A percentile compares a stretch with the other conserved stretches of the same genome.
Evolutionary conservation across 2,329 filamentous ascomycete genomes (phyloP).

Genomic region (Orbilia javanica): DNA sequence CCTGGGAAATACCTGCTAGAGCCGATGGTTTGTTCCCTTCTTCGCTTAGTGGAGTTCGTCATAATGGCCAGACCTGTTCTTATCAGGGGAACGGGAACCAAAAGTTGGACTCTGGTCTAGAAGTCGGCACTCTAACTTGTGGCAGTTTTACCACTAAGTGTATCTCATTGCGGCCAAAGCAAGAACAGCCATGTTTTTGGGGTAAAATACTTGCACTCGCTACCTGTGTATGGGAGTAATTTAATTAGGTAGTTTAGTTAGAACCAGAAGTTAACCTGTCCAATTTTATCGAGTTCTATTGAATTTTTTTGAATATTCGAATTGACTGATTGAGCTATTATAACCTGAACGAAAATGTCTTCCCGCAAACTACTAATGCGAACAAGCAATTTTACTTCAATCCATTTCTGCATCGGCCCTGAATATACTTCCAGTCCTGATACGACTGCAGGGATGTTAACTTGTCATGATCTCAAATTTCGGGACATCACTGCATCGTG

Average conservation of each 20-base stretch:
- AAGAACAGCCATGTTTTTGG: conserved; percentile 1
- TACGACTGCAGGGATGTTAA: too few species aligned
- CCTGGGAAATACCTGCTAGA: neutral
- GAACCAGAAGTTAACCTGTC: too few species aligned
- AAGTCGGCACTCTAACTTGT: neutral
- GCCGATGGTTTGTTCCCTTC: neutral
- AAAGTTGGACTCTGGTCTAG: neutral
- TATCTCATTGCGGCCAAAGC: neutral
- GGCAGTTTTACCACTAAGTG: neutral
- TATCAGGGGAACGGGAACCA: conserved; percentile 5
- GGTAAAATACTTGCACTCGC: neutral
- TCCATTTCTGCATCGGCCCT: too few species aligned
- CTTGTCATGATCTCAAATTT: too few species aligned
- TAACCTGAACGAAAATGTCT: too few species aligned
- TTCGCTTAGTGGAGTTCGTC: neutral
- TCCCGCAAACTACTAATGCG: too few species aligned
- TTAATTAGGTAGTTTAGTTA: too few species aligned
- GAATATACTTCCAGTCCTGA: too few species aligned
- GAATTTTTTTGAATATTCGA: too few species aligned
- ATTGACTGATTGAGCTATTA: too few species aligned
- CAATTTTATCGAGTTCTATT: too few species aligned
- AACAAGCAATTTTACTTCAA: too few species aligned
- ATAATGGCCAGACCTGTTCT: conserved; percentile 6
- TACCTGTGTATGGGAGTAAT: neutral
- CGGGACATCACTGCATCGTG: neutral